A percentile compares a stretch with the other conserved stretches of the same genome.
These are phyloP conservation scores for Nannizzia gypsea DNA, from an alignment of 2,329 filamentous ascomycete genomes.

Conservation along the genomic window DNA sequence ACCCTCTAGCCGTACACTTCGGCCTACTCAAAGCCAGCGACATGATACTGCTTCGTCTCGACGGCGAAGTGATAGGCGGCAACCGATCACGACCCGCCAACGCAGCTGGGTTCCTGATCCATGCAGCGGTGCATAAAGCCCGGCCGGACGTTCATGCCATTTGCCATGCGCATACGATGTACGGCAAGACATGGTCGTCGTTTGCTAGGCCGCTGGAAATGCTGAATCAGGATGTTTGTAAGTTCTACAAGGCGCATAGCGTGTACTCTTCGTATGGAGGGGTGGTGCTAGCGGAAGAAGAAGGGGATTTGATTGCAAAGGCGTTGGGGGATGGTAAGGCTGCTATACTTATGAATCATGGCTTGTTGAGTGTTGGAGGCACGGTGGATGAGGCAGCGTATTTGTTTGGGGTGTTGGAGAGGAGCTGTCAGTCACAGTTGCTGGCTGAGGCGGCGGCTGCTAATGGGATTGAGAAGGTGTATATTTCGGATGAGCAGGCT, in stretches of 20 bases:
- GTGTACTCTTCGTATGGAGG: constrained; percentile 56
- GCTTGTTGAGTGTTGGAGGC: constrained; percentile 55
- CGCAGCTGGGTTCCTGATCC: constrained; percentile 38
- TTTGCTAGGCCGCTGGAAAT: constrained; percentile 35
- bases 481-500: constrained; percentile 46
- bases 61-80: constrained; percentile 20
- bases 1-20: constrained; percentile 37
- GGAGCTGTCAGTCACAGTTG: constrained; percentile 57
- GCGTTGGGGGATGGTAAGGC: constrained; percentile 52
- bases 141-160: constrained; percentile 42
- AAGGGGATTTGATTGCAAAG: constrained; percentile 52
- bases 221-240: constrained; percentile 42
- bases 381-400: constrained; percentile 67
- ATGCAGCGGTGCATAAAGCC: constrained; percentile 39
- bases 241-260: constrained; percentile 52
- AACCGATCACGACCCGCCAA: constrained; percentile 29
- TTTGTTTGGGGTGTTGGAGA: constrained; percentile 56
- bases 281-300: constrained; percentile 50
- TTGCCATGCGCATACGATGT: constrained; percentile 37
- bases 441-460: constrained; percentile 54
- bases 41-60: constrained; percentile 35
- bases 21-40: constrained; percentile 33
- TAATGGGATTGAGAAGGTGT: constrained; percentile 40
- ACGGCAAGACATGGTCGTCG: constrained; percentile 35
- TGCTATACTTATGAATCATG: constrained; percentile 59